These are phyloP conservation scores for Luffa aegyptiaca DNA, from an alignment of 306 rosid species.

Conservation along the genomic window DNA sequence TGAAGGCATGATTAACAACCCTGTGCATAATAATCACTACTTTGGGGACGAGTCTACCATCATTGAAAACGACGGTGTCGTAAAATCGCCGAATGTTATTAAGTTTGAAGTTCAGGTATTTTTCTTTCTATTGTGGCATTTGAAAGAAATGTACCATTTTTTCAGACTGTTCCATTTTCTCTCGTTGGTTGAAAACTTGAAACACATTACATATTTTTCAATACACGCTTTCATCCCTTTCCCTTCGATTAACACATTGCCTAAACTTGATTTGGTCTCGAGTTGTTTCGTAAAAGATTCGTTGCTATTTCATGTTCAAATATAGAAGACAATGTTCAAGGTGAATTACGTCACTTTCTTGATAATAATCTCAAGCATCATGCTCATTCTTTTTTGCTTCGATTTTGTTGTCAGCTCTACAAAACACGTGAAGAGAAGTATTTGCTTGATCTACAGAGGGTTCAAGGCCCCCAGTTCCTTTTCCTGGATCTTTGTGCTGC, in stretches of 20 bases:
- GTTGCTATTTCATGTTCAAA: not conserved
- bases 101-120: conserved; percentile 94
- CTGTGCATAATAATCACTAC: conserved; percentile 38
- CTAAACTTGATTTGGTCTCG: not conserved
- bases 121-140: not conserved
- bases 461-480: conserved; percentile 92
- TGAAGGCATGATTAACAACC: conserved; percentile 61
- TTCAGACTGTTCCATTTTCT: not conserved
- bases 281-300: not conserved
- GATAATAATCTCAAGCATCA: not conserved
- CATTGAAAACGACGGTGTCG: conserved; percentile 49
- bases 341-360: not conserved
- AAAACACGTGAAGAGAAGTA: conserved; percentile 86
- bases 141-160: not conserved
- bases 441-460: conserved; percentile 91
- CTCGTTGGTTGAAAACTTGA: not conserved
- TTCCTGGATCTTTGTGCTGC: conserved; percentile 97
- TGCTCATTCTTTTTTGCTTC: not conserved
- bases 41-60: conserved; percentile 54
- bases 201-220: not conserved
- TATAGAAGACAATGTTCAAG: not conserved
- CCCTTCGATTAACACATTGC: not conserved
- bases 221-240: not conserved
- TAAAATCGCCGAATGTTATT: conserved; percentile 51
- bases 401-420: conserved; percentile 49